Conservation (phyloP, 371 early-diverging fungal genomes). For the Chytridium lagenaria region DNA sequence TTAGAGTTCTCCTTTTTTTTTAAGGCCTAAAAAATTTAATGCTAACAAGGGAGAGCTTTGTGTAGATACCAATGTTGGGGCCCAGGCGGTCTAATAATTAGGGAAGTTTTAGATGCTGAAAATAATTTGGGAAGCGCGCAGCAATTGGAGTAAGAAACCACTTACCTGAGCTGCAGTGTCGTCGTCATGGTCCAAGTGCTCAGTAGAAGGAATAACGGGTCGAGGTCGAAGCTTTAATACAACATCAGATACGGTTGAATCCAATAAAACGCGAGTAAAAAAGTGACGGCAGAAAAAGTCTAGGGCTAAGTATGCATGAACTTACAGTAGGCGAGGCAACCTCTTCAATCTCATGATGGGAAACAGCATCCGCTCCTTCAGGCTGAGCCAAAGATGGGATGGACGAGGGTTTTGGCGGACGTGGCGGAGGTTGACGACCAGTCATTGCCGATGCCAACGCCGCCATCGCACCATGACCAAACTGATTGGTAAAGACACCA, state of each 20-base stretch:
- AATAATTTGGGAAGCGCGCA: background rate
- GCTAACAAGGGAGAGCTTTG: too few relatives aligned
- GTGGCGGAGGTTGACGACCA: constrained; percentile 17
- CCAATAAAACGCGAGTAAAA: too few relatives aligned
- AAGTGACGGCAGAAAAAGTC: background rate
- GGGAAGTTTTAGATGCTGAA: background rate
- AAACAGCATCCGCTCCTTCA: background rate
- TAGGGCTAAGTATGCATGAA: background rate
- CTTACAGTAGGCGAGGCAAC: background rate
- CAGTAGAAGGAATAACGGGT: background rate
- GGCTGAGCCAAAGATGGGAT: background rate
- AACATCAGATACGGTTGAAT: too few relatives aligned
- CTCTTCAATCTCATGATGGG: background rate
- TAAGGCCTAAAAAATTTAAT: background rate
- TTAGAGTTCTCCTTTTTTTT: constrained; percentile 48
- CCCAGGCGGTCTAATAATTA: background rate
- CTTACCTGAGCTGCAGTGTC: background rate
- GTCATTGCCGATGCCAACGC: constrained; percentile 50
- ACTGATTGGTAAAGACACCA: constrained; percentile 45
- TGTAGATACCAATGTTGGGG: background rate
- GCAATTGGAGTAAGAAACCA: too few relatives aligned
- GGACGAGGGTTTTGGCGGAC: constrained; percentile 24
- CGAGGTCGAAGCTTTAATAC: too few relatives aligned
- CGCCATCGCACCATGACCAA: constrained; percentile 47
- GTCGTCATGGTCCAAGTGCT: background rate